Base-by-base conservation (phyloP, 2,329 filamentous ascomycete species). In the Cercospora sp. region DNA sequence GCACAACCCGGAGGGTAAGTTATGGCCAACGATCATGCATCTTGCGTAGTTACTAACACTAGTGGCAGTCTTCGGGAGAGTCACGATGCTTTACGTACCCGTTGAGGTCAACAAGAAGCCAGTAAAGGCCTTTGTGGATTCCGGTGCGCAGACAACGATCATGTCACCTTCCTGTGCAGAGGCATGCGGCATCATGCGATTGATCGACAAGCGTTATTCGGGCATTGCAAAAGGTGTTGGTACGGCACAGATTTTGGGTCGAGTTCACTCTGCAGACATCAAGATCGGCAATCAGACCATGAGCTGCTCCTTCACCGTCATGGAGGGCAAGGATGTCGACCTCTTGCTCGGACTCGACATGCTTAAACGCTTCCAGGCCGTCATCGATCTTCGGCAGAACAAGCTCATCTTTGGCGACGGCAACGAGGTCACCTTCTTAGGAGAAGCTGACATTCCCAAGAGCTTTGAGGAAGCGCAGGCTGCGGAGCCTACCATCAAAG, bases 311-410 rank as follows among this genome's bases (percentile, higher is more conserved):
- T 99, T 99, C 80, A 99, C 95, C 3, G 95, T 99, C 77, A 99
- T 99, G 95, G 95, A 99, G 82, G 95, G 95, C 72, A 99, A 98
- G 81, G 89, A 93, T 63, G 95, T 99, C 26, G 95, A 98, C 78
- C 85, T 99, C 18, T 86, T 99, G 2, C 87, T 99, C 12, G 95
- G 95, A 3, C 83, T 99, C 51, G 95, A 99, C 79, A 99, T 99
- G 92, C 85, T 99, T 69, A 97, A 96, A 82, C 89, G 95, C 45
- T 94, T 98, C 80, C 94, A 97, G 80, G 95, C 94, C 39, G 91
- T 87, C 74, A 94, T 99, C 75, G 95, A 99, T 78, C 86, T 99
- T 12, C 87, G 89, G 71, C 90, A 90, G 76, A 93, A 95, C 75
- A 91, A 90, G 70, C 87, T 99, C 18, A 87, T 96, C 70, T 97